Conservation (phyloP, 148 eudicot species). For the Polygonum maritimum region DNA sequence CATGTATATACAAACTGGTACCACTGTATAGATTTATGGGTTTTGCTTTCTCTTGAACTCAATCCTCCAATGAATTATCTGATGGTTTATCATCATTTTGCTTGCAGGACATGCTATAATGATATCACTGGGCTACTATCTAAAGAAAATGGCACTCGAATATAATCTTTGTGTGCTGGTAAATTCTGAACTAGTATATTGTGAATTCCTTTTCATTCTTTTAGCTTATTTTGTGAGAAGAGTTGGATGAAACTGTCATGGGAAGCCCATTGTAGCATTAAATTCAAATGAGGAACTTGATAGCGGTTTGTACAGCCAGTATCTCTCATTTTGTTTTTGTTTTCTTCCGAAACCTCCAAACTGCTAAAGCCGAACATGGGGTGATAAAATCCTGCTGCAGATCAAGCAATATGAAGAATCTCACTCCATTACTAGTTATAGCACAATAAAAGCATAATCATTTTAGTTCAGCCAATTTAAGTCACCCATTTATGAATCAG, state of each 20-base stretch:
- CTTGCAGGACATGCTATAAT: slow-evolving; percentile 75
- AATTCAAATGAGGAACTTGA: neutral
- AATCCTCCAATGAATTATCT: neutral
- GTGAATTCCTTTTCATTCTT: neutral
- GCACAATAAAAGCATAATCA: neutral
- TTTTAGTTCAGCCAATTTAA: neutral
- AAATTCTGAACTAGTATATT: slow-evolving; percentile 14
- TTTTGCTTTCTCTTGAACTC: neutral
- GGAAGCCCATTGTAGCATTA: neutral
- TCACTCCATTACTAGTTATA: neutral
- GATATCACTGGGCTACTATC: slow-evolving; percentile 63
- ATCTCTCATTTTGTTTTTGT: neutral
- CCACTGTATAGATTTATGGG: neutral
- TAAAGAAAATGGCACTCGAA: slow-evolving; percentile 72
- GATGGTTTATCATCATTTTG: slow-evolving; percentile 15
- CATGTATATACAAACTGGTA: neutral
- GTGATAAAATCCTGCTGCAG: neutral
- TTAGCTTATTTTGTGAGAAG: neutral
- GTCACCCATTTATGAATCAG: neutral
- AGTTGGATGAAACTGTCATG: neutral
- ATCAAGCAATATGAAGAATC: neutral
- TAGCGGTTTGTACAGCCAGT: neutral
- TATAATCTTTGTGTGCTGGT: slow-evolving; percentile 64
- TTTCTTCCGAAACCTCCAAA: neutral
- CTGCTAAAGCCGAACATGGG: neutral